A percentile compares a stretch with the other conserved stretches of the same genome.
These are phyloP conservation scores for Cryptomeria japonica DNA, from an alignment of 75 land plant genomes.

Conservation along the genomic window DNA sequence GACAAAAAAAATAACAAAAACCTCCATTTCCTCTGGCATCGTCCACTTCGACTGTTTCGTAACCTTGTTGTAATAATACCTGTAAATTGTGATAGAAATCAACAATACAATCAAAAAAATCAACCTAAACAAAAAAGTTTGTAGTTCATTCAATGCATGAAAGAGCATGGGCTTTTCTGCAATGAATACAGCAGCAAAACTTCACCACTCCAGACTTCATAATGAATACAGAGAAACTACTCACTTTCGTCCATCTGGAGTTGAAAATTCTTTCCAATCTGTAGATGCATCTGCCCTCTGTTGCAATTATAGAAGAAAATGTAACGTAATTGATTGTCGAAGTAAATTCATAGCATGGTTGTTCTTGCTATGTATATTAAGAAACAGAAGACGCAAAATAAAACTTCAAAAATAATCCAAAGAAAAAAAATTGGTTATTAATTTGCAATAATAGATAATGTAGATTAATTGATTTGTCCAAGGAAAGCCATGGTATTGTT, in stretches of 20 bases:
- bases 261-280: slow-evolving; percentile 88
- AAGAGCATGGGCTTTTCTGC: background rate
- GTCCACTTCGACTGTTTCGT: slow-evolving; percentile 95
- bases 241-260: slow-evolving; percentile 86
- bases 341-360: background rate
- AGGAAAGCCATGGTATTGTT: background rate
- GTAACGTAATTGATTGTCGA: background rate
- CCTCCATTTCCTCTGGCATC: slow-evolving; percentile 95
- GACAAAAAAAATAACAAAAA: slow-evolving; percentile 15
- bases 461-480: background rate
- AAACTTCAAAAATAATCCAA: background rate
- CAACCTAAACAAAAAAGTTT: background rate
- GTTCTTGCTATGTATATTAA: background rate
- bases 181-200: background rate
- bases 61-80: slow-evolving; percentile 91
- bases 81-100: slow-evolving; percentile 12
- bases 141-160: slow-evolving; percentile 10
- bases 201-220: background rate
- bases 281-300: slow-evolving; percentile 99
- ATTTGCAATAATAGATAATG: background rate
- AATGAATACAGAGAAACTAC: slow-evolving; percentile 11
- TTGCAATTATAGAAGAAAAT: background rate
- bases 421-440: background rate
- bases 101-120: background rate
- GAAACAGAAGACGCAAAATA: background rate